A percentile compares a stretch with the other conserved stretches of the same genome.
phyloP scores from a whole-genome alignment of 192 early-diverging fungal species.

The Coemansia asiatica region DNA sequence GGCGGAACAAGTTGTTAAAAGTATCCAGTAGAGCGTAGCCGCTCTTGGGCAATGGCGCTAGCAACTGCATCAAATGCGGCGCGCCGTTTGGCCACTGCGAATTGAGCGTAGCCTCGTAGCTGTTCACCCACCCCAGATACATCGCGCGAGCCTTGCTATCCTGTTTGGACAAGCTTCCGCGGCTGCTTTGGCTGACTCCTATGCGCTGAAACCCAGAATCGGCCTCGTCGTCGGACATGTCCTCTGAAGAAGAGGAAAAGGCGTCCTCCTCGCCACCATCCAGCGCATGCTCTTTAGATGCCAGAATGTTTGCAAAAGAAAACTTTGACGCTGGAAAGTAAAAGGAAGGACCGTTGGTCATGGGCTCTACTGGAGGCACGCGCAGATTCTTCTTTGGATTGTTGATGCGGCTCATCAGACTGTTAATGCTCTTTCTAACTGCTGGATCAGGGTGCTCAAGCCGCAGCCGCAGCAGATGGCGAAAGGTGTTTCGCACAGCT shows the following conservation, averaged over 20 bases:
- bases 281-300: conserved; percentile 7
- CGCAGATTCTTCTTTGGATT: conserved; percentile 38
- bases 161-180: conserved; percentile 2
- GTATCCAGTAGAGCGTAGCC: conserved; percentile 35
- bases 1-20: conserved; percentile 16
- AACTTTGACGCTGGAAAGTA: conserved; percentile 34
- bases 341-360: conserved; percentile 36
- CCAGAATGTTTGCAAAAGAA: conserved; percentile 10
- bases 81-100: conserved; percentile 35
- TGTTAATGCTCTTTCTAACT: conserved; percentile 27
- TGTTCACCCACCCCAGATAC: conserved; percentile 27
- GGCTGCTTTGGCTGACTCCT: neutral
- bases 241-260: conserved; percentile 42
- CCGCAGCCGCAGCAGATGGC: conserved; percentile 38
- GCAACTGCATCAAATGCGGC: conserved; percentile 46
- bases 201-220: neutral
- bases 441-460: conserved; percentile 34
- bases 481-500: conserved; percentile 26
- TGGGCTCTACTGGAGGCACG: conserved; percentile 32
- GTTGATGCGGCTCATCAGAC: conserved; percentile 33
- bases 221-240: conserved; percentile 31
- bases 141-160: conserved; percentile 13
- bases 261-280: conserved; percentile 26
- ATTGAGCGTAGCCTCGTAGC: conserved; percentile 19
- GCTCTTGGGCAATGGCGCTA: conserved; percentile 41